Base-by-base conservation (phyloP, 306 rosid species). In the Ormosia emarginata region DNA sequence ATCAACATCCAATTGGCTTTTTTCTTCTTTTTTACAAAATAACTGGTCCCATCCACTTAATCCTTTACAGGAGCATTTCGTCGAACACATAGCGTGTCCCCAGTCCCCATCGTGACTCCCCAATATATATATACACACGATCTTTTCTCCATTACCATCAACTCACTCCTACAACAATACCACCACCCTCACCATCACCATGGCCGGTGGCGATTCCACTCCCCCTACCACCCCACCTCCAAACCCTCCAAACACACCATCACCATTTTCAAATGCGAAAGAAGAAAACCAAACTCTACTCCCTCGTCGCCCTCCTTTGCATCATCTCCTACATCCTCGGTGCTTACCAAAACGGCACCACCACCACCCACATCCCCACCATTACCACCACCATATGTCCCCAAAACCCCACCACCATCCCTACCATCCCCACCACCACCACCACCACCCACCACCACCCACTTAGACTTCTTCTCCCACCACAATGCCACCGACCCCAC, bases 261-360 rank as follows among this genome's bases (percentile, higher is more conserved):
- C 30, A 7, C 29, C 33, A 14, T 44, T 8, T 47, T 67, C 77
- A 65, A 30, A 43, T 81, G 88, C 24, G n/a, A n/a, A n/a, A 24
- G 24, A 85, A 73, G 17, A 94, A 69, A 82, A 40, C 84, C 77
- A 89, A 89, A 57, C 49, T 88, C 44, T 89, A 81, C 82, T 53
- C 89, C 2, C 73, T 94, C 29, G 0, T 94, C 13, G 82, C 87
- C 77, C 33, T 92, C 79, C 97, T 94, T 67, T 94, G 92, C 81
- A 74, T 88, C 55, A 29, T 56, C 71, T 92, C 90, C 0, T 94
- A 90, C 83, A 52, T 83, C 43, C 17, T 89, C 65, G 94, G 97
- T 8, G 78, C 88, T 14, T 89, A 88, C 86, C 87, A 84, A 82
- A 79, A 55, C 29, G 8, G 39, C 64, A 24, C 14, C 67, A 1